A percentile compares a stretch with the other conserved stretches of the same genome.
These are phyloP conservation scores for Sanghuangporus baumii DNA, from an alignment of 1,284 basidiomycete genomes.

Conservation along the genomic window DNA sequence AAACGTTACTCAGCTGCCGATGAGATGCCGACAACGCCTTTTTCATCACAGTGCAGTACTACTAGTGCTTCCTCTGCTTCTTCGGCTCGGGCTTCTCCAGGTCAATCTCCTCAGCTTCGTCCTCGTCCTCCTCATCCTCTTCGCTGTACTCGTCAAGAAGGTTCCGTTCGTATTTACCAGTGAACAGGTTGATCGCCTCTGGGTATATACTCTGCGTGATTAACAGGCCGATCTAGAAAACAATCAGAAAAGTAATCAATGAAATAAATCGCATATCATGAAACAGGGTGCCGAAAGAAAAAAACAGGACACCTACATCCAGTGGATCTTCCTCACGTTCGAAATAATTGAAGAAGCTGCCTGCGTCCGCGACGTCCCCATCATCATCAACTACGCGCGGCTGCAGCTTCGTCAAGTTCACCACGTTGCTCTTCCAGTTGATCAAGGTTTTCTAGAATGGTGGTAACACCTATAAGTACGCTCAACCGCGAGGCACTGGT, in stretches of 20 bases:
- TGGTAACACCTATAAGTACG: background rate
- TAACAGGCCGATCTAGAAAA: slow-evolving; percentile 54
- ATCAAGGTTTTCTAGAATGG: slow-evolving; percentile 53
- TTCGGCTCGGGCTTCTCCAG: slow-evolving; percentile 73
- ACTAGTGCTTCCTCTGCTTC: slow-evolving; percentile 47
- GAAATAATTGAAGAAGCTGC: slow-evolving; percentile 88
- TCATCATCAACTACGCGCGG: slow-evolving; percentile 61
- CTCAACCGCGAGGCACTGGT: background rate
- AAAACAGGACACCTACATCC: slow-evolving; percentile 47
- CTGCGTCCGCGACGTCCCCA: slow-evolving; percentile 58
- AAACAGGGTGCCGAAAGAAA: slow-evolving; percentile 2
- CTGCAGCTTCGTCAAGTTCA: slow-evolving; percentile 72
- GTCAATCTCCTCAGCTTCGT: slow-evolving; percentile 75
- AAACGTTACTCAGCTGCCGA: background rate
- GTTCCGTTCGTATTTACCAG: slow-evolving; percentile 57
- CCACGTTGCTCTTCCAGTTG: slow-evolving; percentile 75
- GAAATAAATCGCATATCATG: background rate
- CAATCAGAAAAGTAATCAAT: slow-evolving; percentile 3
- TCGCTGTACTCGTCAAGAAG: slow-evolving; percentile 55
- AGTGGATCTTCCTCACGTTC: slow-evolving; percentile 58
- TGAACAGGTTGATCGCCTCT: slow-evolving; percentile 73
- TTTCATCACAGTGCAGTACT: background rate
- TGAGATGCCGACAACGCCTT: background rate
- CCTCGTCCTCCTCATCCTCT: slow-evolving; percentile 62
- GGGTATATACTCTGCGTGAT: slow-evolving; percentile 75